Percentiles rank a stretch among this genome's conserved stretches.
phyloP scores from a whole-genome alignment of 2,329 filamentous ascomycete species.

The Xylaria arbuscula region DNA sequence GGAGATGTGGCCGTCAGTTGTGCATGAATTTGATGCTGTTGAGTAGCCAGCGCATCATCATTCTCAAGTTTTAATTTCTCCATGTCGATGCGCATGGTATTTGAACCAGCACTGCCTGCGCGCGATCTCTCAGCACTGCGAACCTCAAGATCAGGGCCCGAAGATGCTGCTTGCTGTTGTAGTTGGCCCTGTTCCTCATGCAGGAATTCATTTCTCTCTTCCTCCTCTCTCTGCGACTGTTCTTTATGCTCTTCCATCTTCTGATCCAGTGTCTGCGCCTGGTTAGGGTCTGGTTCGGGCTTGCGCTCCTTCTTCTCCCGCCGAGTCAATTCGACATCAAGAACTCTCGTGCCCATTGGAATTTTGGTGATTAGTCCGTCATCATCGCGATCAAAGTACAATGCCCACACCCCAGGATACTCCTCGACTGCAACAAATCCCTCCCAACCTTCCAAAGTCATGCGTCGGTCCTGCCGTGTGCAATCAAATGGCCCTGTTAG shows the following conservation, averaged over 20 bases:
- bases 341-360: slow-evolving; percentile 58
- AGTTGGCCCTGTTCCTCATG: slow-evolving; percentile 1
- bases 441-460: slow-evolving; percentile 63
- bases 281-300: slow-evolving; percentile 43
- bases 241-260: slow-evolving; percentile 48
- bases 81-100: not conserved
- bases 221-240: slow-evolving; percentile 35
- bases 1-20: slow-evolving; percentile 36
- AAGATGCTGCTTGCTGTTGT: slow-evolving; percentile 17
- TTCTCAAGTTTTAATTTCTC: slow-evolving; percentile 33
- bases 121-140: not conserved
- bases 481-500: slow-evolving; percentile 63
- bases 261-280: slow-evolving; percentile 47
- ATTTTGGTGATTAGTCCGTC: slow-evolving; percentile 59
- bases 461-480: slow-evolving; percentile 62
- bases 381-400: slow-evolving; percentile 62
- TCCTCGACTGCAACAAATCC: slow-evolving; percentile 62
- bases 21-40: slow-evolving; percentile 8
- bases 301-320: slow-evolving; percentile 61
- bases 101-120: not conserved
- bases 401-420: slow-evolving; percentile 56
- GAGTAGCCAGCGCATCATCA: not conserved
- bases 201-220: slow-evolving; percentile 24
- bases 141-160: not conserved
- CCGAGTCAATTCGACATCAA: slow-evolving; percentile 66